Percentiles rank a stretch among this genome's conserved stretches.
These are phyloP conservation scores for Rhizophora mangle DNA, from an alignment of 345 rosid species.

Conservation along the genomic window DNA sequence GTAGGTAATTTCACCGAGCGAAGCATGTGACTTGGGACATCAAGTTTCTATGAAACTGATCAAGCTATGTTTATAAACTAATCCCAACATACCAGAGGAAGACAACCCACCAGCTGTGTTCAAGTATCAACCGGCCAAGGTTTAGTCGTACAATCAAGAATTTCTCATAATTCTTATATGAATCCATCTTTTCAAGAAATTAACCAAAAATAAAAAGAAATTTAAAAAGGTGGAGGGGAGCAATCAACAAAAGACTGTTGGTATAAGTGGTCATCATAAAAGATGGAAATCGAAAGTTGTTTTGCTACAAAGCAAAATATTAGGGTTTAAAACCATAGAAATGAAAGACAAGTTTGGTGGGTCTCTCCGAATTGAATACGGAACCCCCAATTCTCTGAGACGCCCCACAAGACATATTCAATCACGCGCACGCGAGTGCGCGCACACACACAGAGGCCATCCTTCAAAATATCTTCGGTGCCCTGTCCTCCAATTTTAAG, in stretches of 20 bases:
- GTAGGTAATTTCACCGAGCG: background rate
- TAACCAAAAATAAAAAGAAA: no score
- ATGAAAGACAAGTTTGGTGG: background rate
- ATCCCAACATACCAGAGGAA: background rate
- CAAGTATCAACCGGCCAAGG: no score
- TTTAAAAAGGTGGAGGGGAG: no score
- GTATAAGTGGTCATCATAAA: no score
- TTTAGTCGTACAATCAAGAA: no score
- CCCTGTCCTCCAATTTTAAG: background rate
- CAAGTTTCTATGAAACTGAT: slow-evolving; percentile 2
- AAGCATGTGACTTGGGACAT: slow-evolving; percentile 6
- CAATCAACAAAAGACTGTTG: no score
- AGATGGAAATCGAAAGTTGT: no score
- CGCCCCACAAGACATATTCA: no score
- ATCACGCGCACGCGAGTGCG: background rate
- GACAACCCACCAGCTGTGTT: no score
- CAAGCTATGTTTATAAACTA: background rate
- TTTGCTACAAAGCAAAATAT: background rate
- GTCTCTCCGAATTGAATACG: background rate
- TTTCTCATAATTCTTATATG: no score
- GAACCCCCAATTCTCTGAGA: no score
- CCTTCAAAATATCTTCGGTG: background rate
- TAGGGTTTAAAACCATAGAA: background rate
- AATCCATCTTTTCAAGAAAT: no score
- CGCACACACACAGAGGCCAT: background rate